Percentiles rank a stretch among this genome's conserved stretches.
Conservation (phyloP, 2,329 filamentous ascomycete genomes). For the Cryphonectria parasitica region DNA sequence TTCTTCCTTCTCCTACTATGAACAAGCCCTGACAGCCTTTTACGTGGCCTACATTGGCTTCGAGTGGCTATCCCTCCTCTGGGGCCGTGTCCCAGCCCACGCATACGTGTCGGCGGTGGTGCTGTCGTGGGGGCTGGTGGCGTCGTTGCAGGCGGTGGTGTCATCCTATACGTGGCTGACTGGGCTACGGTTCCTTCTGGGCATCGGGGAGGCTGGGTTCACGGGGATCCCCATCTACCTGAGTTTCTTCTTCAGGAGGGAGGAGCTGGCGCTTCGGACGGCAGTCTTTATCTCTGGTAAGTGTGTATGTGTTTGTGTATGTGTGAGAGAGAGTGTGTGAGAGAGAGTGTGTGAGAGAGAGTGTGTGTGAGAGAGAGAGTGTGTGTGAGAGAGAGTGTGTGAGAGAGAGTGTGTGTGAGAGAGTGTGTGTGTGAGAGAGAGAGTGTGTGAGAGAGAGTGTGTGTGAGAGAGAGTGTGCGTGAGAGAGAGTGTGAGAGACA, state of each 20-base stretch:
- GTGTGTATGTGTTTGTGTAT: conserved; percentile 25
- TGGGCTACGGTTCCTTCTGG: conserved; percentile 58
- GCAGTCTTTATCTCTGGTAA: conserved; percentile 81
- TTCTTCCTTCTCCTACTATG: conserved; percentile 48
- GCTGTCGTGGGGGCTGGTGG: conserved; percentile 76
- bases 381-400: too few species aligned
- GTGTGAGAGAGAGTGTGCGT: too few species aligned
- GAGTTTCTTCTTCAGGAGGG: conserved; percentile 65
- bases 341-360: too few species aligned
- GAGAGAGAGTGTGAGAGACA: too few species aligned
- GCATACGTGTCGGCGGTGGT: conserved; percentile 66
- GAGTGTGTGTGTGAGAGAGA: too few species aligned
- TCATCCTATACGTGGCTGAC: conserved; percentile 66
- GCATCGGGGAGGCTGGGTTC: conserved; percentile 68
- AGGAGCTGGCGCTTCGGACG: conserved; percentile 82
- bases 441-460: too few species aligned
- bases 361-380: too few species aligned
- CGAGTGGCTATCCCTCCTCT: conserved; percentile 68
- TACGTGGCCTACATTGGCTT: conserved; percentile 67
- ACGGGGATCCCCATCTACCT: conserved; percentile 67
- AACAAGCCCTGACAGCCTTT: conserved; percentile 64
- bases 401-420: too few species aligned
- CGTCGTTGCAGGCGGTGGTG: conserved; percentile 71
- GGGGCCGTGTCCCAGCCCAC: conserved; percentile 63
- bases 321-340: too few species aligned